Conservation (phyloP, 768 basidiomycete genomes). For the Mycena vulgaris region DNA sequence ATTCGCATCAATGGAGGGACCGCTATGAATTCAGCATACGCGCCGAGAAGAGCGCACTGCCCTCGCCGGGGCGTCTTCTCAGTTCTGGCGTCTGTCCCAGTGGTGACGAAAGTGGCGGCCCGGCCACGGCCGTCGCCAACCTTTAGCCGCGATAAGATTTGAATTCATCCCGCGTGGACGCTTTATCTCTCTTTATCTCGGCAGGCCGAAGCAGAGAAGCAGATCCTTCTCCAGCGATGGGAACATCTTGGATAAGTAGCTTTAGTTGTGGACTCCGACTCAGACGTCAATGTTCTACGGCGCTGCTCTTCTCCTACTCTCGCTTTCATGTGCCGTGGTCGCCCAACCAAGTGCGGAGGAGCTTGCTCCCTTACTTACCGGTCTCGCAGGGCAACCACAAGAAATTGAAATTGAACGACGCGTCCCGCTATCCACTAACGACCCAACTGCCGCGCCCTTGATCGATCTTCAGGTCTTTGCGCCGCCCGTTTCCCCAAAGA, state of each 20-base stretch:
- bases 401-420: constrained; percentile 36
- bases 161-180: background rate
- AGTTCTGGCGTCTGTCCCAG: too few species aligned
- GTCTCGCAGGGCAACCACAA: constrained; percentile 26
- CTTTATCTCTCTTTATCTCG: too few species aligned
- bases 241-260: too few species aligned
- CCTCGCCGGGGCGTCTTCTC: too few species aligned
- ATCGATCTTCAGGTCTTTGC: constrained; percentile 51
- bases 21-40: too few species aligned
- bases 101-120: too few species aligned
- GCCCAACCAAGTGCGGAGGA: constrained; percentile 43
- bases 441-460: constrained; percentile 45
- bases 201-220: constrained; percentile 9
- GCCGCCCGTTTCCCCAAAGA: constrained; percentile 46
- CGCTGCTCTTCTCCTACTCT: background rate
- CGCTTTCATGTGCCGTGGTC: constrained; percentile 1
- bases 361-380: constrained; percentile 42
- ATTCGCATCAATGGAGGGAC: too few species aligned
- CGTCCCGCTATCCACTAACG: constrained; percentile 48
- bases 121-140: too few species aligned
- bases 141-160: background rate
- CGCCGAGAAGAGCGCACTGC: too few species aligned
- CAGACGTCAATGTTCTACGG: constrained; percentile 10
- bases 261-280: background rate
- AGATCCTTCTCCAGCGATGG: background rate